Evolutionary conservation across 805 yeast species (phyloP), one percentile per base, ranked within the genome.

Genomic region (Metschnikowia lunata): DNA sequence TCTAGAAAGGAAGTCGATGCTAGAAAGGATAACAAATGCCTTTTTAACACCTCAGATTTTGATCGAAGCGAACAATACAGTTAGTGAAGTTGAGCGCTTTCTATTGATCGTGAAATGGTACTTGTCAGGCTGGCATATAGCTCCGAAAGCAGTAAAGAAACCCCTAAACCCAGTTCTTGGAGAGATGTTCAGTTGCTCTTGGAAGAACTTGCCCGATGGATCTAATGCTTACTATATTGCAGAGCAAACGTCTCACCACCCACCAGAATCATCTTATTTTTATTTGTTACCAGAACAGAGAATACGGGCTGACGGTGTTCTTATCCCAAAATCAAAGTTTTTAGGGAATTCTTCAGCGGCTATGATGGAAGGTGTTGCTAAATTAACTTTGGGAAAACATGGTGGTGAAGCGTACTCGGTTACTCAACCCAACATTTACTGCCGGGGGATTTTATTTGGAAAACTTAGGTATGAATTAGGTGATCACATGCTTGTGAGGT

Each of bases 231-330:
- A 78, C 61, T 93, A 91, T 62, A 66, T 91, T 15, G 75, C 97
- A 1, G 99, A 93, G 63, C 99, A 93, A 64, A 90, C 97, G 0
- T 86, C 96, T 29, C 99, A 93, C 59, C 99, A 93, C 62, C 98
- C 99, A n/a, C 99, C 99, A 11, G 85, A 93, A 61, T 88, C 97
- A 0, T 83, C 96, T 0, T 93, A 91, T 64, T 93, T 89, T 60
- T 93, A 88, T 62, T 72, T 83, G 65, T 77, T 87, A 31, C 99
- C 99, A 0, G 85, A 80, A 45, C 77, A 78, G 46, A 79, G 79
- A 53, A 86, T 93, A 46, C 78, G 93, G 50, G 88, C 84, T 18
- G 99, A 93, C 59, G 99, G 99, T 28, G 76, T 85, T 11, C 80
- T 89, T 14, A 74, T 88, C 36, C 99, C 99, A 18, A 83, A 79